Percentiles rank a stretch among this genome's conserved stretches.
These are phyloP conservation scores for Tricholoma saponaceum DNA, from an alignment of 768 basidiomycete genomes.

Conservation along the genomic window DNA sequence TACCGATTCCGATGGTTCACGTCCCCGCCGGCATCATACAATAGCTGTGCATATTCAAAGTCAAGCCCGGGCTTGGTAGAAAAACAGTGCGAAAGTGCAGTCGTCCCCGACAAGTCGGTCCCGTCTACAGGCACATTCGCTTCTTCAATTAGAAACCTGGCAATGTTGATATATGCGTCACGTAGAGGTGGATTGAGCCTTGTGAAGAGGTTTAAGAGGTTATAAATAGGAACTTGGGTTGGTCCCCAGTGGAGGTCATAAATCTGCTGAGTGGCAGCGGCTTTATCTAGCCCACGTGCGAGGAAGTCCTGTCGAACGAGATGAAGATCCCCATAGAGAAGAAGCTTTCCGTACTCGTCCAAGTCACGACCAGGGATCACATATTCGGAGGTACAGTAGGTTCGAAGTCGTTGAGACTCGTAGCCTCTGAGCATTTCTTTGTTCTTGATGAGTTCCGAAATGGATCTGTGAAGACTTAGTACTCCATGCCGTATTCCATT, in stretches of 20 bases:
- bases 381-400: conserved; percentile 27
- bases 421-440: conserved; percentile 28
- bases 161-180: conserved; percentile 23
- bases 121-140: conserved; percentile 34
- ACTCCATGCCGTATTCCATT: no score
- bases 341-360: conserved; percentile 24
- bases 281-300: conserved; percentile 15
- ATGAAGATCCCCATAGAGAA: conserved; percentile 23
- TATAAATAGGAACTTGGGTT: conserved; percentile 34
- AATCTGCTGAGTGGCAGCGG: conserved; percentile 24
- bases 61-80: conserved; percentile 39
- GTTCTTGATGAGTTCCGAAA: conserved; percentile 27
- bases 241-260: conserved; percentile 35
- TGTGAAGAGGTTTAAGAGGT: conserved; percentile 29
- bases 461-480: conserved; percentile 10
- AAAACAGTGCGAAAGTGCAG: conserved; percentile 35
- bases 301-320: conserved; percentile 22
- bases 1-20: conserved; percentile 38
- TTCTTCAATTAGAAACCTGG: conserved; percentile 27
- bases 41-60: conserved; percentile 36
- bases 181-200: conserved; percentile 20
- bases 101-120: conserved; percentile 35
- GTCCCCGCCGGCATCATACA: conserved; percentile 38
- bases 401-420: conserved; percentile 35
- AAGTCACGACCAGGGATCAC: conserved; percentile 34